Conservation (phyloP, 768 basidiomycete species). For the Peribolospora kevripleyi region DNA sequence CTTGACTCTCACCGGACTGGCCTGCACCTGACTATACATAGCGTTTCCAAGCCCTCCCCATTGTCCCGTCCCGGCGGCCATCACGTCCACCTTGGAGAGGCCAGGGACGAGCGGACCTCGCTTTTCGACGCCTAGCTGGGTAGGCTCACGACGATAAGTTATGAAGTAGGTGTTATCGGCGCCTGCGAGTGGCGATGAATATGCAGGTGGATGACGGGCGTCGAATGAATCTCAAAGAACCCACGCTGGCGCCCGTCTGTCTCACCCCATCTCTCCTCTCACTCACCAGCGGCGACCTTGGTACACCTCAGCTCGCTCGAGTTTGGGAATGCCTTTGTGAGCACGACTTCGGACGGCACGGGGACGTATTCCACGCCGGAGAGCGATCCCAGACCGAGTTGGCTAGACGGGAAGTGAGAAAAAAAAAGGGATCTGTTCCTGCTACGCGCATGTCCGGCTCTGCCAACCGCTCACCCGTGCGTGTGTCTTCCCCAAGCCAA, state of each 20-base stretch:
- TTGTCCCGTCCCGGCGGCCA: slow-evolving; percentile 63
- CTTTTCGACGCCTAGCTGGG: slow-evolving; percentile 16
- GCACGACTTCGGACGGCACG: slow-evolving; percentile 63
- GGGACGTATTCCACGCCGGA: slow-evolving; percentile 34
- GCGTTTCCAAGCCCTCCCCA: slow-evolving; percentile 32
- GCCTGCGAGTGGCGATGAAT: slow-evolving; percentile 22
- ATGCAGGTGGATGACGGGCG: slow-evolving; percentile 1
- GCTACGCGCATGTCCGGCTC: not conserved
- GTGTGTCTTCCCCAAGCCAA: slow-evolving; percentile 80
- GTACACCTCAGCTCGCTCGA: slow-evolving; percentile 36
- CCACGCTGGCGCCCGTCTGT: not conserved
- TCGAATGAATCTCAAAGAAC: not conserved
- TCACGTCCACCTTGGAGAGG: slow-evolving; percentile 25
- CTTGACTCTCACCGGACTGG: slow-evolving; percentile 45
- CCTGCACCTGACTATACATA: slow-evolving; percentile 42
- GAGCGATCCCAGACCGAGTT: slow-evolving; percentile 46
- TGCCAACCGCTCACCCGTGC: slow-evolving; percentile 30
- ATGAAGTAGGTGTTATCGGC: slow-evolving; percentile 57
- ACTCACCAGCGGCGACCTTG: slow-evolving; percentile 38
- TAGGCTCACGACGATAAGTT: slow-evolving; percentile 30
- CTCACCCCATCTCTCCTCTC: too few species aligned
- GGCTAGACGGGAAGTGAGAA: slow-evolving; percentile 24
- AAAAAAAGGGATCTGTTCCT: not conserved
- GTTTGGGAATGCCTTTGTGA: slow-evolving; percentile 33
- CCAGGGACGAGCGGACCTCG: slow-evolving; percentile 10